Base-by-base conservation (phyloP, 805 yeast genomes). In the Kregervanrija fluxuum region DNA sequence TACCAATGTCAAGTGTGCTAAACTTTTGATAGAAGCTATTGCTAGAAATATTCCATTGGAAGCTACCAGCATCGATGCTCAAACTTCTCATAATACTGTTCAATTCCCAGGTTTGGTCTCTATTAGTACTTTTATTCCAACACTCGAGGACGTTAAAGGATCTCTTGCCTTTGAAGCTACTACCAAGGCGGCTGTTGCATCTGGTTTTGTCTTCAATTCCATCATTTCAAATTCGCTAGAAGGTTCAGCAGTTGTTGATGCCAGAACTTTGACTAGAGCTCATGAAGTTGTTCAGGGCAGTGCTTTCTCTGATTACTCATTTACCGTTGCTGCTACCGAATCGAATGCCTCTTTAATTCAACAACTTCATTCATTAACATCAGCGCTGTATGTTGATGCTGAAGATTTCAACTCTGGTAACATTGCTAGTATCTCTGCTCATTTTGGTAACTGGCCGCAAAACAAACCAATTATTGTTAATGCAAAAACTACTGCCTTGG, bases 1-100 rank as follows among this genome's bases (percentile, higher is more conserved):
- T 41, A 93, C 99, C 53, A 93, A 93, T 62, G 98, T 93, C 54
- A 93, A 93, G 70, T 83, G 90, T 74, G 99, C 99, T 50, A 93
- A 93, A 70, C 73, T 93, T 54, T 74, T 93, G 67, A 82, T 93
- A 54, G 98, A 93, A 71, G 98, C 99, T n/a, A 66, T 89, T 53
- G 75, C 91, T 35, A 75, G 93, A 71, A 70, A 80, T 59, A 69
- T 73, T 51, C 49, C 71, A n/a, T 70, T 89, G 54, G 85, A 82
- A 16, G 87, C 85, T 43, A 62, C 84, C 40, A 78, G 79, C 60
- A 74, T 80, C 60, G 99, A 91, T 69, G 82, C 95, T 32, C 97
- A 91, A 71, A 79, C 96, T 34, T 86, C 95, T 35, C 95, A 88
- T 66, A 75, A 79, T 55, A 86, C 95, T 45, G 74, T 85, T 37